phyloP scores from a whole-genome alignment of 1,139 yeast species.

The Nadsonia commutata region DNA sequence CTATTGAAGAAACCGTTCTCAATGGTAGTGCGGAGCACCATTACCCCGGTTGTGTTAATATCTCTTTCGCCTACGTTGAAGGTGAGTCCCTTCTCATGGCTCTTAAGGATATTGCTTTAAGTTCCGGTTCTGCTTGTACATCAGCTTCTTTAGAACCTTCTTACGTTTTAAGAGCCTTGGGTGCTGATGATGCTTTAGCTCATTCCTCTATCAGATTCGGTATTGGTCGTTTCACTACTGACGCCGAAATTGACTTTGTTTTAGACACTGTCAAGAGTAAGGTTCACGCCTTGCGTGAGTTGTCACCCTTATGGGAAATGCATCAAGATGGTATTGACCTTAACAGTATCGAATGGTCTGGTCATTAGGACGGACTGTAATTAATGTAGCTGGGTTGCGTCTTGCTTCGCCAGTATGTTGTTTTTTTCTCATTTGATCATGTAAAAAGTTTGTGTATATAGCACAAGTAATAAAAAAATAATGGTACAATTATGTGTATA shows the following conservation, averaged over 20 bases:
- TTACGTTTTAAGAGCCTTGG: constrained; percentile 88
- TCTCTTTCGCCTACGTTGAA: constrained; percentile 93
- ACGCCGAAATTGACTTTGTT: constrained; percentile 88
- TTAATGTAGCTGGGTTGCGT: too few species aligned
- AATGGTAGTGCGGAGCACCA: constrained; percentile 67
- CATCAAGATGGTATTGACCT: constrained; percentile 96
- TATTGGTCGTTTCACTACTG: constrained; percentile 93
- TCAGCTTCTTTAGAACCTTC: constrained; percentile 97
- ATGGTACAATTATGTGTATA: too few species aligned
- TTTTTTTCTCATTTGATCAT: too few species aligned
- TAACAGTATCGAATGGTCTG: constrained; percentile 92
- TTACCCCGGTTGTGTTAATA: constrained; percentile 90
- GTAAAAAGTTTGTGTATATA: too few species aligned
- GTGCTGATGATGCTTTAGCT: constrained; percentile 96
- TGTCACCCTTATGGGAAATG: constrained; percentile 98
- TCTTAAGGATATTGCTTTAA: constrained; percentile 84
- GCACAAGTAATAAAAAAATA: too few species aligned
- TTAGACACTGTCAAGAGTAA: constrained; percentile 75
- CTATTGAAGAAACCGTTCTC: constrained; percentile 76
- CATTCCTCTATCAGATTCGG: constrained; percentile 96
- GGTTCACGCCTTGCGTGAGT: constrained; percentile 79
- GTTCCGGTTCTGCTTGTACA: constrained; percentile 98
- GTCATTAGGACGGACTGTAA: too few species aligned
- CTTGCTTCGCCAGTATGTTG: too few species aligned
- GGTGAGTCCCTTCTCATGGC: constrained; percentile 98